phyloP scores from a whole-genome alignment of 352 stramenopile species.

The Aphanomyces stellatus region DNA sequence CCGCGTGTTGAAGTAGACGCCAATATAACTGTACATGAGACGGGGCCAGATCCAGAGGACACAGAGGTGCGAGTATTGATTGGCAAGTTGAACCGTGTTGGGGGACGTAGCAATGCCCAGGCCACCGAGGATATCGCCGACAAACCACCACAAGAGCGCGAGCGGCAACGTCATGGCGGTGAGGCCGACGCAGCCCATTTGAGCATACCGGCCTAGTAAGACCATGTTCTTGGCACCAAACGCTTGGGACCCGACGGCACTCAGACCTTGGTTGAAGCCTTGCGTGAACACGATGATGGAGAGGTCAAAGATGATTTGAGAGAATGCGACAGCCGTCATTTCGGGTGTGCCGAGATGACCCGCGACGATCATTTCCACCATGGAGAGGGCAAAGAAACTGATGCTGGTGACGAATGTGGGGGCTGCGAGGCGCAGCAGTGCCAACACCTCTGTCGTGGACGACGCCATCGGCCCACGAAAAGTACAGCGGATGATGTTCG shows the following conservation, averaged over 20 bases:
- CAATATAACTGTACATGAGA: slow-evolving; percentile 66
- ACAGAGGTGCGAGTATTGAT: slow-evolving; percentile 52
- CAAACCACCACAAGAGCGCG: slow-evolving; percentile 63
- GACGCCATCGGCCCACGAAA: too few species aligned
- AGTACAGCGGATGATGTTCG: too few species aligned
- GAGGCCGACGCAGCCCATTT: slow-evolving; percentile 47
- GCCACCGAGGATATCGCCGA: slow-evolving; percentile 40
- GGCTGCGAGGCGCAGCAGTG: slow-evolving; percentile 46
- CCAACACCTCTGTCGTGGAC: slow-evolving; percentile 28
- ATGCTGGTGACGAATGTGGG: slow-evolving; percentile 54
- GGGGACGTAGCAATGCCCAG: slow-evolving; percentile 36
- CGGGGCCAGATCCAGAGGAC: slow-evolving; percentile 67
- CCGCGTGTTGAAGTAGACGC: slow-evolving; percentile 73
- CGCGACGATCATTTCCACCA: slow-evolving; percentile 75
- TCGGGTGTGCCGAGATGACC: slow-evolving; percentile 67
- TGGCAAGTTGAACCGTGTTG: slow-evolving; percentile 34
- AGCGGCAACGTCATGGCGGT: slow-evolving; percentile 58
- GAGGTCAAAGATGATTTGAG: slow-evolving; percentile 71
- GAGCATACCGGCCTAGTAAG: slow-evolving; percentile 49
- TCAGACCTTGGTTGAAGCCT: slow-evolving; percentile 70
- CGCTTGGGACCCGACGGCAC: slow-evolving; percentile 74
- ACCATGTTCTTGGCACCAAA: slow-evolving; percentile 77
- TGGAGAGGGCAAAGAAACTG: slow-evolving; percentile 69
- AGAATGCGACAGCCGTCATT: slow-evolving; percentile 67
- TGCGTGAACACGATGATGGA: slow-evolving; percentile 76